Base-by-base conservation (phyloP, 306 rosid species). In the Quercus wislizeni region DNA sequence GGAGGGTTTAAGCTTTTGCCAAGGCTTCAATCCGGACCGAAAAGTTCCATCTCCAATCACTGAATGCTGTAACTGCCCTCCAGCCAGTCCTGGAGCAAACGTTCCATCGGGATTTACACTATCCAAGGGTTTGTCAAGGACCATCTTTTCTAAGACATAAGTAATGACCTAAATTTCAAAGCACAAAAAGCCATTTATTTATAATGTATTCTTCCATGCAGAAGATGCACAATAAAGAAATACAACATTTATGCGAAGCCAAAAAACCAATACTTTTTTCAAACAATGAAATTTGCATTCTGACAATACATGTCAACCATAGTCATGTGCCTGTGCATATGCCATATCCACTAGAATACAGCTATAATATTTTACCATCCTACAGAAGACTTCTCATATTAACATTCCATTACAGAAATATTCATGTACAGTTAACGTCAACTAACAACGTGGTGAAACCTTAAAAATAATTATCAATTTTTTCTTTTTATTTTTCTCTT, bases 121-220 rank as follows among this genome's bases (percentile, higher is more conserved):
- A 78, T 93, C 99, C 89, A 85, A 59, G 74, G 97, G 96, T 80
- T 96, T 93, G 81, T 96, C 98, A 67, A 95, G 98, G 78, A 96
- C 91, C 98, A 93, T 90, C 90, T 93, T 96, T 72, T 96, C 99
- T 49, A 90, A 5, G 38, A 96, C 98, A 83, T 96, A 96, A 85
- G 93, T 96, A 73, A 96, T 83, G 58, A 96, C 99, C 99, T 96
- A 75, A 81, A 82, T 57, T 73, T 23, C 46, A 54, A 64, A 77
- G 59, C 30, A 74, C 6, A 64, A 57, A 5, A 74, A 52, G 20
- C 25, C 55, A 13, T 20, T 61, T 72, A 69, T 10, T 71, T n/a
- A 57, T 4, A 63, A 10, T 63, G 11, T 52, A 71, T 78, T 78
- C 35, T 71, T 57, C 82, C 31, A 20, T 25, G 59, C 57, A 58